Evolutionary conservation across 2,329 filamentous ascomycete species (phyloP).

Genomic region (Whalleya microplaca): DNA sequence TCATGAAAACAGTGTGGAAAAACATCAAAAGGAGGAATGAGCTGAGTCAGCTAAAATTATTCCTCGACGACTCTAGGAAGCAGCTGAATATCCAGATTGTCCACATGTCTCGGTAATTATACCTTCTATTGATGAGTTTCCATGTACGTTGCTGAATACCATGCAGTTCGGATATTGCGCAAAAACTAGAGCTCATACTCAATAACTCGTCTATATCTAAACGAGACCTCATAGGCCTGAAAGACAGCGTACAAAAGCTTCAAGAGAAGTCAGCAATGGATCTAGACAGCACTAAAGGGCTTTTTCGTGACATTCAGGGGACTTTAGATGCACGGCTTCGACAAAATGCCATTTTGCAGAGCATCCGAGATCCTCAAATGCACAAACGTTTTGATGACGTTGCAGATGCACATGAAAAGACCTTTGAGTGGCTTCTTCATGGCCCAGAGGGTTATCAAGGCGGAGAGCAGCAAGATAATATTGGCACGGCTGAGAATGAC

Average conservation of each 20-base stretch:
- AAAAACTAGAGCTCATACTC: conserved; percentile 5
- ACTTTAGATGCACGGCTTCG: background rate
- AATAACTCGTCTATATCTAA: conserved; percentile 1
- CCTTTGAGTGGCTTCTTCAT: conserved; percentile 17
- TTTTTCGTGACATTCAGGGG: conserved; percentile 3
- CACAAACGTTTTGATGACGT: conserved; percentile 12
- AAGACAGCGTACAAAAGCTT: conserved; percentile 8
- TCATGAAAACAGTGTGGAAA: conserved; percentile 4
- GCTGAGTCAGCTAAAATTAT: conserved; percentile 3
- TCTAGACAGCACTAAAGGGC: background rate
- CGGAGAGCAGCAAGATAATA: background rate
- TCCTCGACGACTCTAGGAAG: conserved; percentile 9
- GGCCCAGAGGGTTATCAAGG: background rate
- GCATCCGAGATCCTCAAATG: conserved; percentile 10
- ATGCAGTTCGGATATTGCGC: conserved; percentile 4
- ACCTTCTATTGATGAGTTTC: background rate
- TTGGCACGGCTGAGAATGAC: no score
- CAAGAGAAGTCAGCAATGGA: background rate
- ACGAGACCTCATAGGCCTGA: conserved; percentile 7
- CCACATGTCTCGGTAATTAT: conserved; percentile 8
- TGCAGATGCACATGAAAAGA: conserved; percentile 8
- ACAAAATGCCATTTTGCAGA: conserved; percentile 1
- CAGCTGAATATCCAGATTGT: conserved; percentile 14
- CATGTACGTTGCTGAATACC: background rate
- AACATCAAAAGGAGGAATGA: conserved; percentile 10